phyloP scores from a whole-genome alignment of 768 basidiomycete genomes.

The Boletus barrowsii region DNA sequence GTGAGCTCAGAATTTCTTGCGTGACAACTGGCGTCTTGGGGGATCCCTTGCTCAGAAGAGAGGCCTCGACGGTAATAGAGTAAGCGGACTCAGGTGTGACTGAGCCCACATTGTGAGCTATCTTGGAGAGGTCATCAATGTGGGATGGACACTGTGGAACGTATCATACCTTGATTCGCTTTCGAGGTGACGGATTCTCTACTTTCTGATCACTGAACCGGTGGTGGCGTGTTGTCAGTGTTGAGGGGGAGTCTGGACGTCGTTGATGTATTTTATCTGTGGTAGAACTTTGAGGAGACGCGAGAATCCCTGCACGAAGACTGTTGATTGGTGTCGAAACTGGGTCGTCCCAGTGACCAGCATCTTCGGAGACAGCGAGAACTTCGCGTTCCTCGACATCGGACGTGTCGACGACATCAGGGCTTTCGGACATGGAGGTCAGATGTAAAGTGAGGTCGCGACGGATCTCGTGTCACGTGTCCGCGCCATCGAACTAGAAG shows the following conservation, averaged over 20 bases:
- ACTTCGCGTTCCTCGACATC: slow-evolving; percentile 59
- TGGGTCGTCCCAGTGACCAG: neutral
- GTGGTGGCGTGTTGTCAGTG: neutral
- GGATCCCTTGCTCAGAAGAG: neutral
- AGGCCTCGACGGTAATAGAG: neutral
- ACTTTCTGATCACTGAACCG: slow-evolving; percentile 9
- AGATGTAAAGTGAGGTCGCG: neutral
- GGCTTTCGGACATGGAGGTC: slow-evolving; percentile 14
- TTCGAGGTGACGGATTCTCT: slow-evolving; percentile 31
- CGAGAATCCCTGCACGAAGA: neutral
- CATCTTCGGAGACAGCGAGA: slow-evolving; percentile 21
- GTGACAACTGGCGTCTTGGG: neutral
- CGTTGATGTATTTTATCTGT: neutral
- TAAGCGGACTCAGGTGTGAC: neutral
- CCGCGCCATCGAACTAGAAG: neutral
- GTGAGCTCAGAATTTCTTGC: neutral
- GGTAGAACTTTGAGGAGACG: neutral
- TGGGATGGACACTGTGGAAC: neutral
- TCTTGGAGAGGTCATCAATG: slow-evolving; percentile 19
- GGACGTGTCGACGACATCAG: slow-evolving; percentile 58
- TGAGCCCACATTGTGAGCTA: slow-evolving; percentile 7
- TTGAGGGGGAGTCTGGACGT: neutral
- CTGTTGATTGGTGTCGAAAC: neutral
- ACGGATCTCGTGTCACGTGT: slow-evolving; percentile 18
- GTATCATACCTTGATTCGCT: slow-evolving; percentile 35